Evolutionary conservation across 2,329 filamentous ascomycete species (phyloP).

Genomic region (Diaporthe batatas): DNA sequence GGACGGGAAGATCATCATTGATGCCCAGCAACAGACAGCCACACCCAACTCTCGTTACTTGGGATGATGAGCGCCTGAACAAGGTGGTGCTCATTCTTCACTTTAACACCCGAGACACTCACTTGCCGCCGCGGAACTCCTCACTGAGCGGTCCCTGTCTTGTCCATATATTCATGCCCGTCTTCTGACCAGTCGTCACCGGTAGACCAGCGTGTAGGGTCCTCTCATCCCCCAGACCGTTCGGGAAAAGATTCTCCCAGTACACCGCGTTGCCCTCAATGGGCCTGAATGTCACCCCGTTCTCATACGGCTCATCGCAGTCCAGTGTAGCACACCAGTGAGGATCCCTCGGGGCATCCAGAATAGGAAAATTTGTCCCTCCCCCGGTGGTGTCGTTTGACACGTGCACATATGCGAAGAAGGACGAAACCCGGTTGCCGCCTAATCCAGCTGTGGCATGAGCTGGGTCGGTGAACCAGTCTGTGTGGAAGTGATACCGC

Average conservation of each 20-base stretch:
- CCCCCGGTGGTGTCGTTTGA: conserved; percentile 52
- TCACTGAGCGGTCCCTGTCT: conserved; percentile 48
- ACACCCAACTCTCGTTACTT: background rate
- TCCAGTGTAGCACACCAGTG: conserved; percentile 56
- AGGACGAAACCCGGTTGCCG: conserved; percentile 55
- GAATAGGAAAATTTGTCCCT: conserved; percentile 57
- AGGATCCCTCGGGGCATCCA: conserved; percentile 51
- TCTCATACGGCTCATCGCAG: conserved; percentile 54
- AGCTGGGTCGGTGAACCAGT: conserved; percentile 55
- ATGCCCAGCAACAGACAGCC: too few species aligned
- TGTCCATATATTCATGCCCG: conserved; percentile 60
- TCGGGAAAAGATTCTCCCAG: conserved; percentile 55
- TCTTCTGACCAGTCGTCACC: conserved; percentile 55
- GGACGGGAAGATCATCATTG: too few species aligned
- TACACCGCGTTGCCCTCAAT: conserved; percentile 56
- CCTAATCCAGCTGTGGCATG: conserved; percentile 51
- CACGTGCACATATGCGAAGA: conserved; percentile 56
- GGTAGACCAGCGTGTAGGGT: conserved; percentile 57
- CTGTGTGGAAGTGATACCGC: conserved; percentile 57
- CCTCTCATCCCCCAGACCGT: conserved; percentile 53
- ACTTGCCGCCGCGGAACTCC: conserved; percentile 46
- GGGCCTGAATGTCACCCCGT: conserved; percentile 56
- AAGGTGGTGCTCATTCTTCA: too few species aligned
- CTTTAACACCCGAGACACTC: background rate
- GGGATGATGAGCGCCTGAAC: background rate